These are phyloP conservation scores for Cyberlindnera euphorbiae DNA, from an alignment of 805 yeast genomes.

Conservation along the genomic window DNA sequence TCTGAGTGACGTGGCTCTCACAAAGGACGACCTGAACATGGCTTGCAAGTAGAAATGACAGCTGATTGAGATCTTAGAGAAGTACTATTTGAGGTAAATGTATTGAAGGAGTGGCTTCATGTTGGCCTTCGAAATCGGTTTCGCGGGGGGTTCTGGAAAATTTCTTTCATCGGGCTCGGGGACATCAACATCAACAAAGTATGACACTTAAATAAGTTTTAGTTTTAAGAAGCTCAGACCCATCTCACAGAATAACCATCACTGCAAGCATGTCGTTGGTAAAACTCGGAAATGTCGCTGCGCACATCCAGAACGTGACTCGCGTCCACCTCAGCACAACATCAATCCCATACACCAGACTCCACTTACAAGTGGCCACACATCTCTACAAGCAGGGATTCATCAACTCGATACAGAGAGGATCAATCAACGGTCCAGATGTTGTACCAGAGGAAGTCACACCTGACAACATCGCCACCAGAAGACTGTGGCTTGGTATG, in stretches of 20 bases:
- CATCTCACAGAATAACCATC: too few relatives aligned
- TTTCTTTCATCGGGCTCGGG: conserved; percentile 2
- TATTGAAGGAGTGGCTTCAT: too few relatives aligned
- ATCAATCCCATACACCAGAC: conserved; percentile 74
- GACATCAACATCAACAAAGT: too few relatives aligned
- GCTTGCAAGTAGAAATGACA: too few relatives aligned
- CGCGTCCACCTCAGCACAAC: conserved; percentile 71
- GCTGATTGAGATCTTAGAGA: too few relatives aligned
- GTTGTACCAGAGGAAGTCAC: conserved; percentile 68
- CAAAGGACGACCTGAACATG: too few relatives aligned
- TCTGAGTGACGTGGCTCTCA: background rate
- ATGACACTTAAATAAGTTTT: too few relatives aligned
- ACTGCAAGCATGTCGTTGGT: conserved; percentile 96
- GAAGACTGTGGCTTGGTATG: conserved; percentile 88
- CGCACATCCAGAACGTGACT: conserved; percentile 85
- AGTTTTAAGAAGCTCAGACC: too few relatives aligned
- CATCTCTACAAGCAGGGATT: conserved; percentile 91
- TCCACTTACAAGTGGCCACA: conserved; percentile 78
- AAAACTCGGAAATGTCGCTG: conserved; percentile 75
- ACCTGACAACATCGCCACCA: conserved; percentile 77
- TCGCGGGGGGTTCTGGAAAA: conserved; percentile 4
- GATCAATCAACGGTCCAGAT: conserved; percentile 85
- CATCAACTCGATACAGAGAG: conserved; percentile 76
- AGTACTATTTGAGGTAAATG: too few relatives aligned
- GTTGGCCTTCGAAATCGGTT: too few relatives aligned